phyloP scores from a whole-genome alignment of 371 early-diverging fungal genomes.

The Mortierella sp. region DNA sequence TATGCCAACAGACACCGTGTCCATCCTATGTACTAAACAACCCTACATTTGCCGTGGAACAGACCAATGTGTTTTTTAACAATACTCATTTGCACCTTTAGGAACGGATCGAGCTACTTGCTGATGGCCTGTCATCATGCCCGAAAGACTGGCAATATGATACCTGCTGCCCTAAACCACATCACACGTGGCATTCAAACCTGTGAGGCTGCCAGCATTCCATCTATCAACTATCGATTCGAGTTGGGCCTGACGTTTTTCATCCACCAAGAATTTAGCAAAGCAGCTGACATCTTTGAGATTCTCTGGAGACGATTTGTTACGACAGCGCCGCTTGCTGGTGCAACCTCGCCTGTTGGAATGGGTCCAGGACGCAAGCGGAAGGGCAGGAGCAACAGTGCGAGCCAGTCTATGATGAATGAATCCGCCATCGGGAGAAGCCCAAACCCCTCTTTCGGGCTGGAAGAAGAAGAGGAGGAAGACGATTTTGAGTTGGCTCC shows the following conservation, averaged over 20 bases:
- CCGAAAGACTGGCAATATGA: conserved; percentile 52
- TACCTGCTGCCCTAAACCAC: conserved; percentile 49
- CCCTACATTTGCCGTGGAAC: too few relatives aligned
- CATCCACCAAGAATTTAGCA: conserved; percentile 51
- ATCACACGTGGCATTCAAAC: conserved; percentile 54
- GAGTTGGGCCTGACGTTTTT: conserved; percentile 56
- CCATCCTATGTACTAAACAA: not conserved
- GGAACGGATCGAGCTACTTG: conserved; percentile 54
- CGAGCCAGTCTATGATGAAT: conserved; percentile 14
- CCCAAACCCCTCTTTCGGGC: not conserved
- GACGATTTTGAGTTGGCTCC: conserved; percentile 57
- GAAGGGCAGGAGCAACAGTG: conserved; percentile 34
- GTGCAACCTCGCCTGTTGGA: conserved; percentile 4
- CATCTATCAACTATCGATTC: conserved; percentile 54
- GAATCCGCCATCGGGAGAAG: not conserved
- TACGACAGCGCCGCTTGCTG: conserved; percentile 6
- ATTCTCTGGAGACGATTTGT: conserved; percentile 54
- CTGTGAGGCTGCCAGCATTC: conserved; percentile 48
- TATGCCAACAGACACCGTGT: conserved; percentile 11
- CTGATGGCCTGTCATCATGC: conserved; percentile 57
- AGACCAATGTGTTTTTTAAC: too few relatives aligned
- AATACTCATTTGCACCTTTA: too few relatives aligned
- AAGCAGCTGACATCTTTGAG: conserved; percentile 56
- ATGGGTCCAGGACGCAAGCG: conserved; percentile 15
- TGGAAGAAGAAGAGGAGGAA: conserved; percentile 40